Percentiles rank a stretch among this genome's conserved stretches.
Conservation (phyloP, 257 asterid genomes). For the Misopates orontium region DNA sequence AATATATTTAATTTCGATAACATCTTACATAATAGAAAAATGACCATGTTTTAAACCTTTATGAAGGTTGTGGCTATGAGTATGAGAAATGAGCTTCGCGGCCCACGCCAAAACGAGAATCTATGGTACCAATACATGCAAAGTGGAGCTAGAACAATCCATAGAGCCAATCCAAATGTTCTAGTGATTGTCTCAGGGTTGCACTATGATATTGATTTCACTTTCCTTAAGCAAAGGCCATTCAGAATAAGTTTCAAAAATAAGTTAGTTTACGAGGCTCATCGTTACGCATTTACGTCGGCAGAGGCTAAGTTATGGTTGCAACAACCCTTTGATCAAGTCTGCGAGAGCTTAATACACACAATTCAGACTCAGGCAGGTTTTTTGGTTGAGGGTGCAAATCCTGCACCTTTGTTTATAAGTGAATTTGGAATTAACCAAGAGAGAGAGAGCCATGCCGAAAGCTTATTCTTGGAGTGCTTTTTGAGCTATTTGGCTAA, state of each 20-base stretch:
- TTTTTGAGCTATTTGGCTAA: slow-evolving; percentile 42
- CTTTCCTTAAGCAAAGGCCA: slow-evolving; percentile 38
- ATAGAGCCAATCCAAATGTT: slow-evolving; percentile 42
- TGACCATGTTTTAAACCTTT: neutral
- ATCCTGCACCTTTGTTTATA: slow-evolving; percentile 50
- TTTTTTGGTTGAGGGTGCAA: slow-evolving; percentile 35
- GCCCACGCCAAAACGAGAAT: slow-evolving; percentile 43
- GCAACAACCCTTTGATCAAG: slow-evolving; percentile 25
- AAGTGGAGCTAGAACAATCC: slow-evolving; percentile 42
- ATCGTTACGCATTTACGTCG: slow-evolving; percentile 42
- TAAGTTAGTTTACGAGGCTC: slow-evolving; percentile 55
- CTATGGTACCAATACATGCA: slow-evolving; percentile 44
- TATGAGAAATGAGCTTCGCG: slow-evolving; percentile 65
- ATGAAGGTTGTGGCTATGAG: slow-evolving; percentile 59
- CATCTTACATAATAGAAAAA: neutral
- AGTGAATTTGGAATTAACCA: slow-evolving; percentile 59
- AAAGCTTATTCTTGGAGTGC: slow-evolving; percentile 40
- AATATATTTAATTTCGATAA: neutral
- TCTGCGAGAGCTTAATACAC: slow-evolving; percentile 30
- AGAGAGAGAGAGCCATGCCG: slow-evolving; percentile 26
- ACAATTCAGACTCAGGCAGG: slow-evolving; percentile 34
- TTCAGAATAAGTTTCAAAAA: slow-evolving; percentile 23
- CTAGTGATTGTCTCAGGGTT: slow-evolving; percentile 54
- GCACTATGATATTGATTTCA: slow-evolving; percentile 38
- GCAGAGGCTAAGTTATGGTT: slow-evolving; percentile 31